A percentile compares a stretch with the other conserved stretches of the same genome.
These are phyloP conservation scores for Trichophyton rubrum DNA, from an alignment of 2,329 filamentous ascomycete genomes.

Conservation along the genomic window DNA sequence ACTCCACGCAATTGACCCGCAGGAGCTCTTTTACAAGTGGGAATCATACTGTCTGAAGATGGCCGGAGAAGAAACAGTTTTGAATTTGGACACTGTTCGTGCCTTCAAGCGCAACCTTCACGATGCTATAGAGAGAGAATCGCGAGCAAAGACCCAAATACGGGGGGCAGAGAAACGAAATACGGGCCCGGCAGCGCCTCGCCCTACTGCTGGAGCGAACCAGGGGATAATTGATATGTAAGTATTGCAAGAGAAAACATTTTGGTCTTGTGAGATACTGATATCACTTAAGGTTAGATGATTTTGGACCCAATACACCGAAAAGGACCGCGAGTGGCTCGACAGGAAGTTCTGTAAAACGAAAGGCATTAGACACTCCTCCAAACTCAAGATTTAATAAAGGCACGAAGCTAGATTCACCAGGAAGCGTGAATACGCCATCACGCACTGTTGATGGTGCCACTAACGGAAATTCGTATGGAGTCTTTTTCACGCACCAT, in stretches of 20 bases:
- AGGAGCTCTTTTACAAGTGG: conserved; percentile 98
- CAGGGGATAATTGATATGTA: conserved; percentile 76
- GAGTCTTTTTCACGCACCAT: neutral
- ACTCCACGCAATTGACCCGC: conserved; percentile 63
- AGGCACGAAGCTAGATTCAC: conserved; percentile 35
- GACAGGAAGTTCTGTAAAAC: conserved; percentile 39
- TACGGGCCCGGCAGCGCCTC: conserved; percentile 45
- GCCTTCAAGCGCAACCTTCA: conserved; percentile 79
- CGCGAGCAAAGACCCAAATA: conserved; percentile 51
- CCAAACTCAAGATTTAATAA: conserved; percentile 30
- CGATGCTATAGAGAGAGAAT: conserved; percentile 67
- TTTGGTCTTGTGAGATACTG: neutral
- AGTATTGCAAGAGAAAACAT: neutral
- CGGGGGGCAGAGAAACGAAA: conserved; percentile 52
- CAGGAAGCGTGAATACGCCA: conserved; percentile 32
- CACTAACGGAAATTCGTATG: conserved; percentile 26
- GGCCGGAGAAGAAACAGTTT: conserved; percentile 62
- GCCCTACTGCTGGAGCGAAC: conserved; percentile 38
- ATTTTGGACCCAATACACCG: conserved; percentile 53
- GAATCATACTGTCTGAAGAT: conserved; percentile 95
- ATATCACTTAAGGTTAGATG: conserved; percentile 44
- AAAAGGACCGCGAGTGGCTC: conserved; percentile 21
- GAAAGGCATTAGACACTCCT: conserved; percentile 41
- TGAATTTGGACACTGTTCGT: conserved; percentile 58
- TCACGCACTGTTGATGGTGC: conserved; percentile 11